Evolutionary conservation across 345 rosid species (phyloP), one percentile per base, ranked within the genome.

Genomic region (Eutrema heterophyllum): DNA sequence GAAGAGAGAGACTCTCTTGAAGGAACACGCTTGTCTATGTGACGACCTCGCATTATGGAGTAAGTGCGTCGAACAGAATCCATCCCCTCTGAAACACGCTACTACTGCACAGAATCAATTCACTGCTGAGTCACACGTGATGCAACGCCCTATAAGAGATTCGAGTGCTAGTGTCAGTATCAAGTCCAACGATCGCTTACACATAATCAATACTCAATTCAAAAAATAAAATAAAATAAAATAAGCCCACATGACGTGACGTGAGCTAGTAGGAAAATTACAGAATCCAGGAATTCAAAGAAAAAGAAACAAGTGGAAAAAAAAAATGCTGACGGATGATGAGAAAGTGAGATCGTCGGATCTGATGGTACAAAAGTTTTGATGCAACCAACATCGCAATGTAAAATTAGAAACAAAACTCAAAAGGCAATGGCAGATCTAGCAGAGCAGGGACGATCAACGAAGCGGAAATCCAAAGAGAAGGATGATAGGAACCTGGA

Each of bases 21-120:
- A 9, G 84, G 72, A 50, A 69, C 86, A 71, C 92, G 95, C 83
- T 86, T 89, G 54, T 89, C 95, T n/a, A 76, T 63, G 69, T 89
- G 85, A 64, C 95, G 88, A 46, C 87, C 96, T 63, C 96, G 86
- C 89, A 89, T 82, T 3, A 84, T 82, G 55, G 80, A 59, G 68
- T 75, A 75, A 3, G 79, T 75, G 64, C 74, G 70, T 73, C 80
- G 67, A 39, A 76, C 80, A 55, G 79, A 75, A 68, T 75, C 79
- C 79, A 75, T 75, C 50, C 43, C 64, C 63, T 4, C 9, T n/a
- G n/a, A n/a, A n/a, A 49, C 21, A 53, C 52, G 54, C 71, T n/a
- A 46, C 39, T n/a, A n/a, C n/a, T 21, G 24, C 24, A 1, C 1
- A 21, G 24, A 21, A 21, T 21, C 24, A 21, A 21, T 26, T 51